Evolutionary conservation across 1,139 yeast species (phyloP).

Genomic region (Candida smagusa): DNA sequence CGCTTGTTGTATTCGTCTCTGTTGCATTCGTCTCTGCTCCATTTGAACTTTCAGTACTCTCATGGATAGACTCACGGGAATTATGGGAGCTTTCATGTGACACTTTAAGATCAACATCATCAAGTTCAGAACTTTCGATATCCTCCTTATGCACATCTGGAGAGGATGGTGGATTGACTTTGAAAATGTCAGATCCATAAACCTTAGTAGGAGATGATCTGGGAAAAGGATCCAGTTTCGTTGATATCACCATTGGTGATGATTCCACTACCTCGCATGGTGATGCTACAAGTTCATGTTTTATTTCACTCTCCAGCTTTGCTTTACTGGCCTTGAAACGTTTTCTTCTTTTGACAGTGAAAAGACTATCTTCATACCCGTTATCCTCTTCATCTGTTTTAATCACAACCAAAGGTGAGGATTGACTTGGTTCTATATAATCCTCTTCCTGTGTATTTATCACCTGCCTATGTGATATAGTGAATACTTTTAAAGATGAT

Average conservation of each 20-base stretch:
- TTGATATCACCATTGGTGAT: conserved; percentile 11
- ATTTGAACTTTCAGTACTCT: conserved; percentile 5
- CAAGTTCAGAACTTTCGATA: background rate
- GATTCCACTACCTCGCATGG: conserved; percentile 13
- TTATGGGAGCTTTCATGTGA: no score
- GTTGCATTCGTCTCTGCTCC: conserved; percentile 4
- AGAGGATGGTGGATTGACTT: conserved; percentile 5
- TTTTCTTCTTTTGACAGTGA: conserved; percentile 11
- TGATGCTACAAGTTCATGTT: conserved; percentile 7
- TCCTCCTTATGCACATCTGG: conserved; percentile 2
- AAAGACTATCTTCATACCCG: conserved; percentile 13
- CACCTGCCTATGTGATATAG: conserved; percentile 14
- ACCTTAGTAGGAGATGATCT: conserved; percentile 13
- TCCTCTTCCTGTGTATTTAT: conserved; percentile 14
- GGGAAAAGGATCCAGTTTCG: conserved; percentile 8
- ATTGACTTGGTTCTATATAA: conserved; percentile 4
- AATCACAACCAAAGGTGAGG: conserved; percentile 9
- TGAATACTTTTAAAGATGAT: background rate
- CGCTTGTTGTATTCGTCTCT: no score
- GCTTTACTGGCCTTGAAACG: background rate
- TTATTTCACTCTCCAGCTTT: background rate
- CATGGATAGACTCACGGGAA: background rate
- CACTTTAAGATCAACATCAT: conserved; percentile 1
- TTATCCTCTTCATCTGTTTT: conserved; percentile 13
- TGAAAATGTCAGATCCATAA: conserved; percentile 5